Evolutionary conservation across 192 early-diverging fungal species (phyloP).

Genomic region (Backusella westeae): DNA sequence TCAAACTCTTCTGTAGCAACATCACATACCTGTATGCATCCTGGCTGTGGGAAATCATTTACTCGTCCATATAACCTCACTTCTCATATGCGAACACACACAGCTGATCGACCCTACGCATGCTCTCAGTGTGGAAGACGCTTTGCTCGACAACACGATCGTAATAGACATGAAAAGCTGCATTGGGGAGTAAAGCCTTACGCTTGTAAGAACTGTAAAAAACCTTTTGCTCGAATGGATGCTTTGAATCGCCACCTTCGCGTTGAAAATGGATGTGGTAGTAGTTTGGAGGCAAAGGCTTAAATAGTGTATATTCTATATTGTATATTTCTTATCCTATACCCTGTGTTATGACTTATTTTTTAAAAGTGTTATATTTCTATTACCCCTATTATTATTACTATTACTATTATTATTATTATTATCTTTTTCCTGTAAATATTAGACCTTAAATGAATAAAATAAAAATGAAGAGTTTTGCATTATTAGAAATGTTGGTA

Average conservation of each 20-base stretch:
- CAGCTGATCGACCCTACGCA: conserved; percentile 73
- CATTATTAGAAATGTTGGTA: not conserved
- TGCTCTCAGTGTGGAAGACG: conserved; percentile 68
- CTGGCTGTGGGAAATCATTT: conserved; percentile 68
- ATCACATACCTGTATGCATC: conserved; percentile 19
- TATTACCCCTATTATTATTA: not conserved
- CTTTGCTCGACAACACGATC: conserved; percentile 89
- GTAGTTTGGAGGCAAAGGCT: not conserved
- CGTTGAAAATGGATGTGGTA: conserved; percentile 34
- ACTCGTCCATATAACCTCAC: conserved; percentile 75
- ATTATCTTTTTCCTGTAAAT: not conserved
- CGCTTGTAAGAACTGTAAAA: conserved; percentile 65
- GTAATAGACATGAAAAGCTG: conserved; percentile 79
- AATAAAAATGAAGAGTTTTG: not conserved
- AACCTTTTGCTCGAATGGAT: conserved; percentile 75
- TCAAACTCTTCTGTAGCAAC: not conserved
- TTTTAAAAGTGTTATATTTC: not conserved
- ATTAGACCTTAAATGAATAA: not conserved
- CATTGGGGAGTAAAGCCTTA: conserved; percentile 73
- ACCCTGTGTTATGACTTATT: not conserved
- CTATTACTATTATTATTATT: not conserved
- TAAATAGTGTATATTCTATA: conserved; percentile 2
- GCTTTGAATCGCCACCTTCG: conserved; percentile 67
- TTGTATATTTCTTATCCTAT: not conserved
- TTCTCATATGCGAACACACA: conserved; percentile 74